Base-by-base conservation (phyloP, 2,329 filamentous ascomycete genomes). In the Atkinsonella texensis region DNA sequence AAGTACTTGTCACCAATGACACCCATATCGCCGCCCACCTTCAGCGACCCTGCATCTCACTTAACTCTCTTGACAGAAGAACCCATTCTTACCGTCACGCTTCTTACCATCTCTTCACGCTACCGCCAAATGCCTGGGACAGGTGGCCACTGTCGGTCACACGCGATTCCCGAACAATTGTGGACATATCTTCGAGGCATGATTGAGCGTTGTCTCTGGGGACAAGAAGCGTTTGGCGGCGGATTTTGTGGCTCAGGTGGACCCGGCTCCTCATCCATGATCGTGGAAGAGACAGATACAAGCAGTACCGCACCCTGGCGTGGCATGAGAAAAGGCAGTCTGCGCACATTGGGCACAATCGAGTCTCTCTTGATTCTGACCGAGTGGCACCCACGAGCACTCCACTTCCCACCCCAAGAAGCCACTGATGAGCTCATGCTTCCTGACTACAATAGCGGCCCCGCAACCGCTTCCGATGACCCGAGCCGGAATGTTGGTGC, bases 131-230 rank as follows among this genome's bases (percentile, higher is more conserved):
- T 95, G 46, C 77, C 83, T 18, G 88, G 89, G 1, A 83, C 90
- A 0, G 89, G 89, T 2, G 85, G 87, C 1, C 77, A 84, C 55
- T 94, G 88, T 46, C 83, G 93, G 48, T 88, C 89, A 0, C 88
- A 93, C 60, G 85, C 89, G 46, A 95, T 98, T 51, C 93, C 97
- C 58, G 89, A 96, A 61, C 89, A 94, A 66, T 78, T 97, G 5
- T 98, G 93, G 93, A 87, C 83, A 32, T 95, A 96, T 63, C 77
- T 97, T 32, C 84, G 90, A 49, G 87, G 89, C 53, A 96, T 97
- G 87, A 93, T 97, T 57, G 89, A 95, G 67, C 82, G 91, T 35
- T 86, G 95, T 58, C 83, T 97, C 39, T 97, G 89, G 86, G 93
- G 90, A 9, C 91, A 96, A 64, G 91, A 97, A 66, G 89, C 94